These are phyloP conservation scores for Rosa hybrid DNA, from an alignment of 331 rosid species.

Conservation along the genomic window DNA sequence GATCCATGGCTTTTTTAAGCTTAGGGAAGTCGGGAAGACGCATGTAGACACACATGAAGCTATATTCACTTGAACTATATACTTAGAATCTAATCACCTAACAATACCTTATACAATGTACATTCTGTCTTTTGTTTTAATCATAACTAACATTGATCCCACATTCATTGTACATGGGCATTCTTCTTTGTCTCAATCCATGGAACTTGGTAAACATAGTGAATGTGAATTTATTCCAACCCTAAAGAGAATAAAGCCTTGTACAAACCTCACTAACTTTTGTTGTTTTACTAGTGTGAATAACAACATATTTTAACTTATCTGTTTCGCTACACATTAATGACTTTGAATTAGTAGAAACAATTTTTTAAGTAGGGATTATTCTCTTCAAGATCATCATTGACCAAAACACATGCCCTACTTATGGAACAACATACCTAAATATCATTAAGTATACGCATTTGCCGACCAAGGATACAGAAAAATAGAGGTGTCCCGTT, in stretches of 20 bases:
- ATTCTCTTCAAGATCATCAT: neutral
- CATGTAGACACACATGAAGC: conserved; percentile 13
- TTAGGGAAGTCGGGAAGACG: conserved; percentile 10
- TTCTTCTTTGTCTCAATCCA: conserved; percentile 28
- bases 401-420: conserved; percentile 9
- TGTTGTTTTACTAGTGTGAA: conserved; percentile 1
- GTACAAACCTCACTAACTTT: neutral
- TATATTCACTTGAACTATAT: conserved; percentile 18
- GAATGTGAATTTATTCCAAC: conserved; percentile 13
- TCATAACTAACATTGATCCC: conserved; percentile 2
- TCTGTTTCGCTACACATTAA: neutral
- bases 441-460: neutral
- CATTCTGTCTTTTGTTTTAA: conserved; percentile 15
- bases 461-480: neutral
- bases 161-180: conserved; percentile 49
- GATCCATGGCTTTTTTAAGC: conserved; percentile 12
- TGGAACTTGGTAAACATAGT: conserved; percentile 22
- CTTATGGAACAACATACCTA: neutral
- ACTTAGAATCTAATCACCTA: conserved; percentile 38
- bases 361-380: neutral
- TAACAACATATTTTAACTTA: neutral
- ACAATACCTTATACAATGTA: neutral
- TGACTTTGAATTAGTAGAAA: neutral
- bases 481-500: neutral
- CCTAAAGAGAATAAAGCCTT: neutral